Evolutionary conservation across 2,329 filamentous ascomycete species (phyloP).

Genomic region (Parafenestella ontariensis): DNA sequence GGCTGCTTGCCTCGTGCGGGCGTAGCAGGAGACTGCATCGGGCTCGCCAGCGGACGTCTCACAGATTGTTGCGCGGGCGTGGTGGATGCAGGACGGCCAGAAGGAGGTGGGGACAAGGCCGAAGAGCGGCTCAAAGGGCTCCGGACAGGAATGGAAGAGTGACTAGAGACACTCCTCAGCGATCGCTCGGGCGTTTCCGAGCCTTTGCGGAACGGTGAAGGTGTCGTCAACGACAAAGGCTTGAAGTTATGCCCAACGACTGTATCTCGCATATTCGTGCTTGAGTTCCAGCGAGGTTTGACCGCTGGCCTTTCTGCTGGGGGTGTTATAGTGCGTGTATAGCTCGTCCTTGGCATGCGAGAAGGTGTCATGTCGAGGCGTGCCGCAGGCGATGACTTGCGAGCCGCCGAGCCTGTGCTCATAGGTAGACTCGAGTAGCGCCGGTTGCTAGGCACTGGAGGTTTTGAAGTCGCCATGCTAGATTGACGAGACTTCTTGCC

Average conservation of each 20-base stretch:
- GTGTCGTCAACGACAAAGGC: constrained; percentile 43
- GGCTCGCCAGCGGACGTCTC: constrained; percentile 37
- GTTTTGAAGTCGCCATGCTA: constrained; percentile 53
- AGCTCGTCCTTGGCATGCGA: constrained; percentile 34
- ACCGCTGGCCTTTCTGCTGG: constrained; percentile 32
- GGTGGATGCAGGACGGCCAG: constrained; percentile 35
- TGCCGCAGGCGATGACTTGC: constrained; percentile 27
- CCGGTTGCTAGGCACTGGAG: constrained; percentile 51
- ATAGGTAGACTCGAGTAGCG: constrained; percentile 59
- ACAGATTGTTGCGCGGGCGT: constrained; percentile 37
- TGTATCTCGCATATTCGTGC: constrained; percentile 48
- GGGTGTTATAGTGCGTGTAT: constrained; percentile 36
- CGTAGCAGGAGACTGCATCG: constrained; percentile 41
- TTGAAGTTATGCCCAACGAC: constrained; percentile 50
- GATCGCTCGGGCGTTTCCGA: constrained; percentile 20
- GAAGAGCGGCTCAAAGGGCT: constrained; percentile 42
- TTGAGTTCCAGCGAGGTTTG: constrained; percentile 51
- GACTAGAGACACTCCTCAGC: constrained; percentile 38
- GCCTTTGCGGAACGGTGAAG: constrained; percentile 41
- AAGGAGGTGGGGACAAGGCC: constrained; percentile 30
- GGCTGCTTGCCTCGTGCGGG: constrained; percentile 34
- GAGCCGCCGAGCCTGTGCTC: constrained; percentile 17
- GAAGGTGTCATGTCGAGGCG: constrained; percentile 31
- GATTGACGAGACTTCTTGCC: constrained; percentile 56
- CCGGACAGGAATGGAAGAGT: constrained; percentile 45